Conservation (phyloP, 768 basidiomycete genomes). For the Termitomyces sp. region DNA sequence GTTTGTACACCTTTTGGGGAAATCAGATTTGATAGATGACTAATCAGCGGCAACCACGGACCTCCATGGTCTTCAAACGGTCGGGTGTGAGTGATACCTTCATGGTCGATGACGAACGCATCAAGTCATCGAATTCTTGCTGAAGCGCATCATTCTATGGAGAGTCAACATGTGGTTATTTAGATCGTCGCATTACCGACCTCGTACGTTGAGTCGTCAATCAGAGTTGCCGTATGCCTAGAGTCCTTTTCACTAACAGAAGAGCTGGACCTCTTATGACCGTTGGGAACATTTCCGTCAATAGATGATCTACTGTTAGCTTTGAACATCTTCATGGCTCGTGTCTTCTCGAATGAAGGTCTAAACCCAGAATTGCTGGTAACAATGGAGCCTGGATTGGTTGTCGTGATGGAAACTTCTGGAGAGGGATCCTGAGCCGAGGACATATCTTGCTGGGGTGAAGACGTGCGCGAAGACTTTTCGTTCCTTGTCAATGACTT, state of each 20-base stretch:
- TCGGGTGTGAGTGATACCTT: slow-evolving; percentile 96
- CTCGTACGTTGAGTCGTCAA: slow-evolving; percentile 30
- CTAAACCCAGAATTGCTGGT: slow-evolving; percentile 31
- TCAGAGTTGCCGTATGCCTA: slow-evolving; percentile 28
- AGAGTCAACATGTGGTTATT: slow-evolving; percentile 8
- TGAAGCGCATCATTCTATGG: slow-evolving; percentile 51
- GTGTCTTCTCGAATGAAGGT: slow-evolving; percentile 63
- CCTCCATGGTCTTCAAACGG: slow-evolving; percentile 90
- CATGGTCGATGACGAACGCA: slow-evolving; percentile 88
- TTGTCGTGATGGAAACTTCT: slow-evolving; percentile 30
- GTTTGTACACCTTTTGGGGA: slow-evolving; percentile 60
- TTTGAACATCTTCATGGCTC: slow-evolving; percentile 56
- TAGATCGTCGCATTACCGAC: slow-evolving; percentile 21
- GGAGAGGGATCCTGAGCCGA: slow-evolving; percentile 33
- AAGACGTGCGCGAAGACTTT: slow-evolving; percentile 42
- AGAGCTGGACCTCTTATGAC: slow-evolving; percentile 56
- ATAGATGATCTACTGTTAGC: slow-evolving; percentile 32
- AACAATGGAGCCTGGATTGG: slow-evolving; percentile 17
- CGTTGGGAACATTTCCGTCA: slow-evolving; percentile 37
- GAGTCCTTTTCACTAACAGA: slow-evolving; percentile 44
- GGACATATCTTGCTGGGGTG: slow-evolving; percentile 40
- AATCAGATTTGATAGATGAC: slow-evolving; percentile 19
- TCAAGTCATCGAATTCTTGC: slow-evolving; percentile 90
- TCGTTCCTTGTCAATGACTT: slow-evolving; percentile 65
- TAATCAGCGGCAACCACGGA: slow-evolving; percentile 40